Evolutionary conservation across 23 red algal species (phyloP).

Genomic region (Gracilaria caudata): DNA sequence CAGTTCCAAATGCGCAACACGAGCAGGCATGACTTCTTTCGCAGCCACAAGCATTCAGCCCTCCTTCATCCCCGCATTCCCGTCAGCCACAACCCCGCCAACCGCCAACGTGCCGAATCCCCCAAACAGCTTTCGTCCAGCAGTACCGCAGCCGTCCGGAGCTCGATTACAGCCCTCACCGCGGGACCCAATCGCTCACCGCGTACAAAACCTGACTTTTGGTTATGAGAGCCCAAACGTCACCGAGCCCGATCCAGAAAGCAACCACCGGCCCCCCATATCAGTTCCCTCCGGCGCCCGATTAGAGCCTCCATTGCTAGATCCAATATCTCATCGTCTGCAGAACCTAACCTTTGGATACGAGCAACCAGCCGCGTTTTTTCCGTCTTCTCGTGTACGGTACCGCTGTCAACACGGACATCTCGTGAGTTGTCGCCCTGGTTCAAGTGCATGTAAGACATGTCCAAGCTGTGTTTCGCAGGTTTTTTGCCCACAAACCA

Average conservation of each 20-base stretch:
- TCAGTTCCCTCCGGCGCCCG: background rate
- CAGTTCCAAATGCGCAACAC: too few species aligned
- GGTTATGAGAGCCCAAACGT: too few species aligned
- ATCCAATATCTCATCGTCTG: background rate
- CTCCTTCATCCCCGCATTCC: background rate
- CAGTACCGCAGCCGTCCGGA: too few species aligned
- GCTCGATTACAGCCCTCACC: too few species aligned
- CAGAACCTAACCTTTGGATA: conserved; percentile 15
- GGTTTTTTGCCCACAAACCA: background rate
- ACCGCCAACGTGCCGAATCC: background rate
- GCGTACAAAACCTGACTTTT: too few species aligned
- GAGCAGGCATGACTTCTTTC: too few species aligned
- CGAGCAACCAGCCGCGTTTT: background rate
- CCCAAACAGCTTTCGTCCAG: too few species aligned
- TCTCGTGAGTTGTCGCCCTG: conserved; percentile 8
- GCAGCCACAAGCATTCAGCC: background rate
- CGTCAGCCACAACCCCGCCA: background rate
- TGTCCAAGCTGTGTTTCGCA: conserved; percentile 6
- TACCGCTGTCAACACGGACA: conserved; percentile 23
- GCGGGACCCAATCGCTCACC: too few species aligned
- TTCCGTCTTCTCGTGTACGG: background rate
- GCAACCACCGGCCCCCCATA: background rate
- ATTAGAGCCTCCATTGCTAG: background rate
- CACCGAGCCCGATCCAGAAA: background rate
- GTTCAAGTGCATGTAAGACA: background rate